phyloP scores from a whole-genome alignment of 129 eudicot species.

The Scalesia atractyloides region DNA sequence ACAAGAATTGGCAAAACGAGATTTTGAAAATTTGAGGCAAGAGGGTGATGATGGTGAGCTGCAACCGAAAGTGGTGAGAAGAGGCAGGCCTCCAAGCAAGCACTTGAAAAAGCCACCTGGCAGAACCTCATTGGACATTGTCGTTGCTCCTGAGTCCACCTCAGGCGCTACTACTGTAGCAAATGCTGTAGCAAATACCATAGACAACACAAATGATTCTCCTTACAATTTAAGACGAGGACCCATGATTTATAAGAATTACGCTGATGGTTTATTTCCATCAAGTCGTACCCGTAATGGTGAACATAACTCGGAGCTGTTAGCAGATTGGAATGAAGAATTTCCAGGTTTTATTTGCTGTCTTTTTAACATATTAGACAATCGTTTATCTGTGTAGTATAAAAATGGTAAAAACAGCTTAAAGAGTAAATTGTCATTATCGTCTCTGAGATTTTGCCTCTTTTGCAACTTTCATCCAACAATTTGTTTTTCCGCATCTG shows the following conservation, averaged over 20 bases:
- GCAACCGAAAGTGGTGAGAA: conserved; percentile 74
- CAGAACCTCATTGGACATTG: conserved; percentile 52
- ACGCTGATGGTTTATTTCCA: conserved; percentile 46
- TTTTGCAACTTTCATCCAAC: too few relatives aligned
- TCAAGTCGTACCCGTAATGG: conserved; percentile 60
- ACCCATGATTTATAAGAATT: conserved; percentile 46
- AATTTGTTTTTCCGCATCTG: too few relatives aligned
- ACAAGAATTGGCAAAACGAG: conserved; percentile 86
- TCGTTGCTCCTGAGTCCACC: conserved; percentile 54
- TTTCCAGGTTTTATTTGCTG: conserved; percentile 64
- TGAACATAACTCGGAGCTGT: conserved; percentile 66
- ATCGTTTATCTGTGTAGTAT: conserved; percentile 1
- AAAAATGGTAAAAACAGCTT: conserved; percentile 1
- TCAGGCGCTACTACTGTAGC: conserved; percentile 55
- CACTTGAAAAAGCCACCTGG: conserved; percentile 64
- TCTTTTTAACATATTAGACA: background rate
- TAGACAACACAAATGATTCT: conserved; percentile 57
- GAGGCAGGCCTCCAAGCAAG: conserved; percentile 90
- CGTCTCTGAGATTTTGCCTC: too few relatives aligned
- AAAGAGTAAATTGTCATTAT: background rate
- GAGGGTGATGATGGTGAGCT: conserved; percentile 79
- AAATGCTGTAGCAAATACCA: conserved; percentile 35
- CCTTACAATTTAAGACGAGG: conserved; percentile 67
- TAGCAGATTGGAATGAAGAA: conserved; percentile 74
- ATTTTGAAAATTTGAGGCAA: conserved; percentile 78